phyloP scores from a whole-genome alignment of 345 rosid species.

The Arabis hirsuta region DNA sequence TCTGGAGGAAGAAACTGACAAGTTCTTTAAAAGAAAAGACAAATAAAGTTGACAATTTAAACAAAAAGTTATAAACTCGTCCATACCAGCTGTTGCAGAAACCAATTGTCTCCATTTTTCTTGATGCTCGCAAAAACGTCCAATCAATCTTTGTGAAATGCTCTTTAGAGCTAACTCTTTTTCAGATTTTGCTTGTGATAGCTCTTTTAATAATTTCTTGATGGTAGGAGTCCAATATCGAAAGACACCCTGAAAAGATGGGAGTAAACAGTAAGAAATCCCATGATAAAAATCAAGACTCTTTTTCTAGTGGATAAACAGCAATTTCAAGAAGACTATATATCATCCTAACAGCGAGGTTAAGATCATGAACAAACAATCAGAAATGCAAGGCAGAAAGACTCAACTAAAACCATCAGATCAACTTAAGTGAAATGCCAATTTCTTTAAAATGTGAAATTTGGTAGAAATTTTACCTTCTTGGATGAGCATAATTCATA shows the following conservation, averaged over 20 bases:
- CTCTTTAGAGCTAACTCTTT: conserved; percentile 75
- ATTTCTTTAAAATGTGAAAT: conserved; percentile 6
- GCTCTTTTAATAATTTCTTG: conserved; percentile 69
- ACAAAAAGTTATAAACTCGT: conserved; percentile 19
- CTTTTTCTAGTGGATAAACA: conserved; percentile 12
- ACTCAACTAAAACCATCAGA: conserved; percentile 20
- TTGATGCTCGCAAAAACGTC: conserved; percentile 75
- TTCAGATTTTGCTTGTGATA: conserved; percentile 80
- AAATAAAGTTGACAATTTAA: neutral
- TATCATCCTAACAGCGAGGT: conserved; percentile 18
- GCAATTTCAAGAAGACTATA: conserved; percentile 17
- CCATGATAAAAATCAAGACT: neutral
- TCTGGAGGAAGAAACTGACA: conserved; percentile 22
- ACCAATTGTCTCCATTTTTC: conserved; percentile 80
- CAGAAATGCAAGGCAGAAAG: neutral
- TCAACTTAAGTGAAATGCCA: conserved; percentile 9
- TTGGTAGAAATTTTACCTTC: conserved; percentile 59
- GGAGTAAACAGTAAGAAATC: conserved; percentile 22
- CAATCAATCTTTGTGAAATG: conserved; percentile 79
- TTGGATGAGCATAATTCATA: conserved; percentile 94
- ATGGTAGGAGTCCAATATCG: conserved; percentile 91
- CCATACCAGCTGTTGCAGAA: conserved; percentile 74
- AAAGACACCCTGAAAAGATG: conserved; percentile 67
- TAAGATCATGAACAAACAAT: conserved; percentile 4
- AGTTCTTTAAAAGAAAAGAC: neutral